Conservation (phyloP, 1,139 yeast genomes). For the Candida sanyaensis region DNA sequence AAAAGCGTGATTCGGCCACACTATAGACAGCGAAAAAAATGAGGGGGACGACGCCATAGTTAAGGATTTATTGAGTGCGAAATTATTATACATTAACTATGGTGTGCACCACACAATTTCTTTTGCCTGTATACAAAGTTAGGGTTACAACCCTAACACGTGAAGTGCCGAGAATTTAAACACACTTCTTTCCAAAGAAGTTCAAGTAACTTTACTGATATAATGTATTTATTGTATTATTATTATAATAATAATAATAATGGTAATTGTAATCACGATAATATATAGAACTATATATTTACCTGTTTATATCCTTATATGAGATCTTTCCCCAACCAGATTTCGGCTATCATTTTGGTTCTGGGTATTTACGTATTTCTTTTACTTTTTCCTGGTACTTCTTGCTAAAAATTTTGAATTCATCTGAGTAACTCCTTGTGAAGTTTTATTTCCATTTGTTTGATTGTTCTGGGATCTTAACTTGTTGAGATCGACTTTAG, state of each 20-base stretch:
- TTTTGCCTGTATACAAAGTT: slow-evolving; percentile 4
- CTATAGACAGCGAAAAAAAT: background rate
- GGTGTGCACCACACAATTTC: slow-evolving; percentile 1
- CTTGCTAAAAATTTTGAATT: slow-evolving; percentile 48
- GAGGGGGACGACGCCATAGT: background rate
- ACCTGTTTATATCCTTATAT: too few relatives aligned
- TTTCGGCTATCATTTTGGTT: too few relatives aligned
- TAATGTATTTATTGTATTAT: too few relatives aligned
- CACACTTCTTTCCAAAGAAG: background rate
- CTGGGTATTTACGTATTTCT: too few relatives aligned
- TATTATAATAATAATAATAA: too few relatives aligned
- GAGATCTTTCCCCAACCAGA: too few relatives aligned
- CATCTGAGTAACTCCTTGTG: slow-evolving; percentile 33
- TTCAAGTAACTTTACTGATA: too few relatives aligned
- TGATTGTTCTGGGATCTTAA: slow-evolving; percentile 1
- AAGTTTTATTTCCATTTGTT: slow-evolving; percentile 7
- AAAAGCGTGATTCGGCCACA: background rate
- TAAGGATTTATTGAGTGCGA: slow-evolving; percentile 1
- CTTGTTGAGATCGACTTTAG: slow-evolving; percentile 6
- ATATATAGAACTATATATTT: too few relatives aligned
- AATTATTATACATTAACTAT: background rate
- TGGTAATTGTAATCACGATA: too few relatives aligned
- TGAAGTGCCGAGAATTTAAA: background rate
- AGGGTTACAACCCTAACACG: slow-evolving; percentile 10
- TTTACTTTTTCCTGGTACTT: slow-evolving; percentile 39